Conservation (phyloP, 2,329 filamentous ascomycete species). For the Alternaria ventricosa region DNA sequence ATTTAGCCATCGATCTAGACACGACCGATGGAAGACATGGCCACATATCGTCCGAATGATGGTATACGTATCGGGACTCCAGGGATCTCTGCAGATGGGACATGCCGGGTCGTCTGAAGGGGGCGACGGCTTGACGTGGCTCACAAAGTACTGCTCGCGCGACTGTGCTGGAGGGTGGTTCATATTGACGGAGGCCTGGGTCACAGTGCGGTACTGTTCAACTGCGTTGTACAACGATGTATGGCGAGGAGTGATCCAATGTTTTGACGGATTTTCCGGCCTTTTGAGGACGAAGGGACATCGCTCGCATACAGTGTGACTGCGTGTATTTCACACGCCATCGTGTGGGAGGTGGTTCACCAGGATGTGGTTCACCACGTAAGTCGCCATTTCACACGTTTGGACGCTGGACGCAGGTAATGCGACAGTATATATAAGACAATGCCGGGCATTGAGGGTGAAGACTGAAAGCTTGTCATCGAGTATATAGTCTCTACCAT, state of each 20-base stretch:
- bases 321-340: neutral
- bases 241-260: neutral
- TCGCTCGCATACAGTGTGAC: neutral
- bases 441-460: neutral
- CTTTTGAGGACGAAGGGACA: neutral
- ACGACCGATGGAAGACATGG: neutral
- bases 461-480: neutral
- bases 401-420: neutral
- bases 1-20: neutral
- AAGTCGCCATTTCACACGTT: neutral
- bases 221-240: neutral
- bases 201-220: neutral
- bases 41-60: neutral
- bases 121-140: neutral
- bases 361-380: neutral
- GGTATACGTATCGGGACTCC: neutral
- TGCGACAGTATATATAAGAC: neutral
- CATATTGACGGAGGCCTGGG: neutral
- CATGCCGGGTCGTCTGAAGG: neutral
- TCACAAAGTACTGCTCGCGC: neutral
- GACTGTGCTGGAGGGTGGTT: neutral
- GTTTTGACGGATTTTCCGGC: neutral
- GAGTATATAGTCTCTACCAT: neutral
- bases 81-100: neutral
- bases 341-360: neutral